These are phyloP conservation scores for Linnemannia schmuckeri DNA, from an alignment of 192 early-diverging fungal genomes.

Conservation along the genomic window DNA sequence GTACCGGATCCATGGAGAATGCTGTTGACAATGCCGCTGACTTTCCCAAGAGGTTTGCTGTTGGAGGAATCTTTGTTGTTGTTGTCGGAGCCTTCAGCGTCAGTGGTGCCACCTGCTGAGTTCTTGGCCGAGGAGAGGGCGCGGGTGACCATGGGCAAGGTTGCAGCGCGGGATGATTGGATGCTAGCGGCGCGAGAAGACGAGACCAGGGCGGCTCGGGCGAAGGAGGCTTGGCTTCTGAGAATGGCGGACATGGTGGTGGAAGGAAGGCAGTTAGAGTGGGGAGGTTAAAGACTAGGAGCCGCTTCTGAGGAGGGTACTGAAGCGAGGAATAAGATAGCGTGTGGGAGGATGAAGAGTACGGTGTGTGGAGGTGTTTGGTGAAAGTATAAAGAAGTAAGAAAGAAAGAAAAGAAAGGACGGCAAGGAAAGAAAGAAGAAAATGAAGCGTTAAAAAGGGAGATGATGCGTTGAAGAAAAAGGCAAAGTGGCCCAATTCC, in stretches of 20 bases:
- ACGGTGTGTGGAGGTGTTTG: background rate
- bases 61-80: slow-evolving; percentile 11
- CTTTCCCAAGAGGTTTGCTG: slow-evolving; percentile 43
- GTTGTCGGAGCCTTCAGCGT: background rate
- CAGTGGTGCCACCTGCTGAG: background rate
- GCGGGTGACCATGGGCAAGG: background rate
- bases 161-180: background rate
- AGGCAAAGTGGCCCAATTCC: background rate
- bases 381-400: background rate
- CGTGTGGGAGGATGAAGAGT: background rate
- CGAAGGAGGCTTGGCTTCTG: background rate
- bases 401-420: background rate
- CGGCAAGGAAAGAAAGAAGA: background rate
- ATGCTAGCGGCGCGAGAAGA: background rate
- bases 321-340: background rate
- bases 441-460: background rate
- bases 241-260: slow-evolving; percentile 6
- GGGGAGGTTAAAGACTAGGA: background rate
- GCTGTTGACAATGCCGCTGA: slow-evolving; percentile 56
- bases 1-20: slow-evolving; percentile 49
- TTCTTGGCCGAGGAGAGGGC: slow-evolving; percentile 10
- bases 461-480: background rate
- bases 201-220: background rate
- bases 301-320: background rate
- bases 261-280: background rate